Evolutionary conservation across 768 basidiomycete genomes (phyloP).

Genomic region (Naganishia onofrii): DNA sequence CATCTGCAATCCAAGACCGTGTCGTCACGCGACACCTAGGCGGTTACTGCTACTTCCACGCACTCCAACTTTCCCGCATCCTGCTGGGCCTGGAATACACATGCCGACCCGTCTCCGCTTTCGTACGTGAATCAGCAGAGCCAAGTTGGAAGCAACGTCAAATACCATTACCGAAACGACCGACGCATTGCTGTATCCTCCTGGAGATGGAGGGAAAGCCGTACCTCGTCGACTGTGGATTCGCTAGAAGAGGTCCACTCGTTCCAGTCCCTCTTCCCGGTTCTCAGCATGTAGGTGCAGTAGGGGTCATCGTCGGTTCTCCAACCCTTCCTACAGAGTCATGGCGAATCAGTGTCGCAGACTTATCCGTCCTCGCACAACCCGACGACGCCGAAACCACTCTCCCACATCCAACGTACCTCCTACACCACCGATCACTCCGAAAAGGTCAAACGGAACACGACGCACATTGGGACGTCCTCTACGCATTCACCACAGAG

Average conservation of each 20-base stretch:
- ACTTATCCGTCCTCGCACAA: background rate
- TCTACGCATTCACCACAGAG: conserved; percentile 17
- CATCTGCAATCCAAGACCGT: conserved; percentile 3
- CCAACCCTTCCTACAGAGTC: background rate
- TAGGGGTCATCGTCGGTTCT: background rate
- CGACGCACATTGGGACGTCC: conserved; percentile 12
- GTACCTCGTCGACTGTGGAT: conserved; percentile 23
- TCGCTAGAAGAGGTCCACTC: conserved; percentile 18
- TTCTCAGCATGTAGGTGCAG: background rate
- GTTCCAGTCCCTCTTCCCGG: conserved; percentile 8
- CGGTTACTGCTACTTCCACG: conserved; percentile 29
- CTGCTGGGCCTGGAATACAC: conserved; percentile 22
- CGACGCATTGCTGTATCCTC: conserved; percentile 25
- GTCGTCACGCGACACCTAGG: conserved; percentile 21
- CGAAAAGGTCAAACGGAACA: conserved; percentile 2
- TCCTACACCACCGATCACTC: conserved; percentile 14
- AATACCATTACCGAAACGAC: background rate
- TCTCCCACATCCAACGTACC: background rate
- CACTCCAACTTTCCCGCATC: conserved; percentile 7
- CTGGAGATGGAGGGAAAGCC: conserved; percentile 4
- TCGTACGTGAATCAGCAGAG: background rate
- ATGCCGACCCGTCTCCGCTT: conserved; percentile 10
- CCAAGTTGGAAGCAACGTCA: background rate
- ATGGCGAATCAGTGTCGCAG: conserved; percentile 6
- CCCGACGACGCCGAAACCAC: background rate